Base-by-base conservation (phyloP, 176 grass and related monocot species). In the Neostapfia colusana region DNA sequence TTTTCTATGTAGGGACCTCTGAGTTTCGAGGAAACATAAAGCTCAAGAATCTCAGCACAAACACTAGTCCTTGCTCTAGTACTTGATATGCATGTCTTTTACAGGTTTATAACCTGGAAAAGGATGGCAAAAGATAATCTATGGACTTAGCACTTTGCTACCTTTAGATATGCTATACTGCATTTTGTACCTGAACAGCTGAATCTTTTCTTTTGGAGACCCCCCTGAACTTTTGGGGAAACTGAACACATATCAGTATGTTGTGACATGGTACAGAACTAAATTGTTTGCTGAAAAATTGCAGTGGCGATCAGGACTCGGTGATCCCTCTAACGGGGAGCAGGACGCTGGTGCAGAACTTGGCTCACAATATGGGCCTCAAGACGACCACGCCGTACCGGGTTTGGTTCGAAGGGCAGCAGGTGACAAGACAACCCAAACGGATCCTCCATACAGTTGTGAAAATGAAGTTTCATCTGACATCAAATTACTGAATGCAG, bases 281-380 rank as follows among this genome's bases (percentile, higher is more conserved):
- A 2, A 51, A 46, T 62, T 78, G 11, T 70, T 70, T 63, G 72
- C 25, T 80, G 3, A 16, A 45, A 74, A n/a, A 15, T 58, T 42
- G 48, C 86, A 97, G 94, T 18, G 95, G 95, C 24, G 95, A 99
- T 87, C 95, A 99, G 60, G 95, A 99, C 75, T 99, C 95, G 0
- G 95, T 99, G 51, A 92, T 99, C 58, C 95, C 95, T 67, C 85
- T 99, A 36, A 99, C 95, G 0, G 95, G 95, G 3, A 99, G 95
- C 77, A 70, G 95, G 35, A 92, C 89, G 0, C 89, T 99, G 0
- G 95, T 99, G 21, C 95, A 95, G 44, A 83, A 86, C 18, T 63
- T 99, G 48, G 95, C 89, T 15, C 90, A 54, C 4, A 60, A 99
- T 60, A 74, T 95, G 55, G 85, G 89, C 18, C 85, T 99, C 10